phyloP scores from a whole-genome alignment of 495 filamentous ascomycete genomes.

The Aspergillus carlsbadensis region DNA sequence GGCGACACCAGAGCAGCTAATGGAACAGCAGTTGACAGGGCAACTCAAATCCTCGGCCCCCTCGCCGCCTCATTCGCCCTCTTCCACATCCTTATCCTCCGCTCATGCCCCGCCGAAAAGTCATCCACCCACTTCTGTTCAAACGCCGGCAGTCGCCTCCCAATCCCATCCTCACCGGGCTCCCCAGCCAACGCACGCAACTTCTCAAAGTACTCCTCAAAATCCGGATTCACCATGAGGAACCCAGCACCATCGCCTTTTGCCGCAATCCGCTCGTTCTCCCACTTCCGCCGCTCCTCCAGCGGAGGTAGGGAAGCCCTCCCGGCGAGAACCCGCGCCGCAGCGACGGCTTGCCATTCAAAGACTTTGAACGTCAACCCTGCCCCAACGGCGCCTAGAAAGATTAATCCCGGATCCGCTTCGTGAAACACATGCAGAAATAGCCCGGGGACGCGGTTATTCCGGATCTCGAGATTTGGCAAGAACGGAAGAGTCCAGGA shows the following conservation, averaged over 20 bases:
- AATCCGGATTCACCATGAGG: slow-evolving; percentile 50
- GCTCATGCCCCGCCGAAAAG: slow-evolving; percentile 49
- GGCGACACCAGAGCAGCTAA: no score
- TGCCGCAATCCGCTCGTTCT: slow-evolving; percentile 44
- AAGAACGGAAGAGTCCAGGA: slow-evolving; percentile 56
- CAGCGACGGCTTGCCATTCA: slow-evolving; percentile 60
- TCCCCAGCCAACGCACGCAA: slow-evolving; percentile 48
- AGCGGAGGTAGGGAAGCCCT: slow-evolving; percentile 41
- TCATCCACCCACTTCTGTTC: slow-evolving; percentile 46
- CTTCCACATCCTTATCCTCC: slow-evolving; percentile 51
- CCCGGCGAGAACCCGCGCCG: slow-evolving; percentile 56
- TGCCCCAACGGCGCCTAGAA: slow-evolving; percentile 46
- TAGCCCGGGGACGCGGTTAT: slow-evolving; percentile 54
- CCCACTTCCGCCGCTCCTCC: slow-evolving; percentile 50
- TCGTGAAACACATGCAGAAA: slow-evolving; percentile 57
- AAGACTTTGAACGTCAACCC: slow-evolving; percentile 60
- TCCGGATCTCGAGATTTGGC: slow-evolving; percentile 45
- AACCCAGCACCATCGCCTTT: slow-evolving; percentile 52
- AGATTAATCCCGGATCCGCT: slow-evolving; percentile 36
- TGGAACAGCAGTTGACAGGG: no score
- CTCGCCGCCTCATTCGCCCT: slow-evolving; percentile 19
- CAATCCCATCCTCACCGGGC: slow-evolving; percentile 29
- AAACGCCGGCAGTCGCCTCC: slow-evolving; percentile 46
- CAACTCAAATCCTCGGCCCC: not conserved
- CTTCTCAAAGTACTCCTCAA: slow-evolving; percentile 55